A percentile compares a stretch with the other conserved stretches of the same genome.
These are phyloP conservation scores for Adansonia gregorii DNA, from an alignment of 441 rosid species.

Conservation along the genomic window DNA sequence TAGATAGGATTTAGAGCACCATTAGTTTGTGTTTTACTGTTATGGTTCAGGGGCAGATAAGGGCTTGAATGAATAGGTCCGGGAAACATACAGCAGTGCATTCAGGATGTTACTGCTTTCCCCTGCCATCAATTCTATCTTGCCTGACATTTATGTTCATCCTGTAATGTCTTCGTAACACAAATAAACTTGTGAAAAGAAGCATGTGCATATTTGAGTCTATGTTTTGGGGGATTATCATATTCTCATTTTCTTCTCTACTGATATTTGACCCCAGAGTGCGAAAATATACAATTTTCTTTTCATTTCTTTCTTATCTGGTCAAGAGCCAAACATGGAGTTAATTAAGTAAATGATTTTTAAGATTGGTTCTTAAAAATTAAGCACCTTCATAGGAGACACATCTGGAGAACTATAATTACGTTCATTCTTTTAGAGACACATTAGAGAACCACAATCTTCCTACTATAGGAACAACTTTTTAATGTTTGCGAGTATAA, in stretches of 20 bases:
- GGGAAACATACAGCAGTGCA: neutral
- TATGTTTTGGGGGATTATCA: neutral
- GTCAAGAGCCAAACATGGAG: neutral
- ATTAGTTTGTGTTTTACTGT: neutral
- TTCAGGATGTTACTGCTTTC: neutral
- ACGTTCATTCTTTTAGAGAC: too few species aligned
- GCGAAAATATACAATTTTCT: neutral
- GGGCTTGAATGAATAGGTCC: neutral
- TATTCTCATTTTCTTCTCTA: neutral
- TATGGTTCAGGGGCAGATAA: neutral
- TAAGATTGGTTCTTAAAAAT: neutral
- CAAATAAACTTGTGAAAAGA: neutral
- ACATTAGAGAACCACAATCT: too few species aligned
- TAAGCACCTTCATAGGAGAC: neutral
- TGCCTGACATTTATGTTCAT: neutral
- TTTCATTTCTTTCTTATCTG: neutral
- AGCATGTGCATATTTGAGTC: neutral
- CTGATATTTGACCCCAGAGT: neutral
- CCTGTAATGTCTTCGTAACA: neutral
- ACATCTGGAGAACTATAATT: too few species aligned
- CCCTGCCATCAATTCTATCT: neutral
- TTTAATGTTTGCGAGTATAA: too few species aligned
- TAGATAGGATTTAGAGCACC: neutral
- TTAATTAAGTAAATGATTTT: neutral
- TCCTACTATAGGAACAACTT: too few species aligned